Evolutionary conservation across 495 filamentous ascomycete genomes (phyloP), one percentile per base, ranked within the genome.

Genomic region (Penicillium coffeae): DNA sequence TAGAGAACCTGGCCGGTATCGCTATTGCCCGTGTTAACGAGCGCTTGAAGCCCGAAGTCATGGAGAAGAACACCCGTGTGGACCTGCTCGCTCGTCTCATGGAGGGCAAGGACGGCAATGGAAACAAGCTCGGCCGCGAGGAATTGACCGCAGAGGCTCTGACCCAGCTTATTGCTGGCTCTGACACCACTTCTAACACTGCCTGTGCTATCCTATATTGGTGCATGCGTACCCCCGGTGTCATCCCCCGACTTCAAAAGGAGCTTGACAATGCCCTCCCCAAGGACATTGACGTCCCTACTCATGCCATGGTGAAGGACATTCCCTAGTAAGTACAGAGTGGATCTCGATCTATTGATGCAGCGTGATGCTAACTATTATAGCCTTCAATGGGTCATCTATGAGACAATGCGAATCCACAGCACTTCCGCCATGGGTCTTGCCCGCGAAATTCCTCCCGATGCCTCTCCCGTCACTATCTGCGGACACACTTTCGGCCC

Each of bases 321-420:
- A 76, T 95, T 30, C 33, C 32, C 9, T 47, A 47, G 25, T 30
- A 30, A 30, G 25, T 30, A 30, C 5, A 4, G 25, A 30, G 79
- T 80, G 22, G 73, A 73, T 74, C 77, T 72, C 47, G 74, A 55
- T 44, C 20, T 48, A 39, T 51, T 50, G 13, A 25, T 18, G 35
- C 13, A 21, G 10, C 13, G 12, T 3, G 4, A 5, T 10, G 25
- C 25, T 30, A 10, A 30, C 25, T 4, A 10, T 25, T 75, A 73
- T 30, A 30, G 25, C 66, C 79, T 95, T 16, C 72, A 85, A 51
- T 81, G 75, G 50, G 85, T 94, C 35, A 89, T 96, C 67, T 86
- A 85, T 67, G 91, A 97, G 69, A 90, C 88, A 12, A 82, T 96
- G 62, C 88, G 91, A 50, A 86, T 89, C 66, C 91, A 96, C 79